phyloP scores from a whole-genome alignment of 352 stramenopile species.

The Phytophthora lateralis region DNA sequence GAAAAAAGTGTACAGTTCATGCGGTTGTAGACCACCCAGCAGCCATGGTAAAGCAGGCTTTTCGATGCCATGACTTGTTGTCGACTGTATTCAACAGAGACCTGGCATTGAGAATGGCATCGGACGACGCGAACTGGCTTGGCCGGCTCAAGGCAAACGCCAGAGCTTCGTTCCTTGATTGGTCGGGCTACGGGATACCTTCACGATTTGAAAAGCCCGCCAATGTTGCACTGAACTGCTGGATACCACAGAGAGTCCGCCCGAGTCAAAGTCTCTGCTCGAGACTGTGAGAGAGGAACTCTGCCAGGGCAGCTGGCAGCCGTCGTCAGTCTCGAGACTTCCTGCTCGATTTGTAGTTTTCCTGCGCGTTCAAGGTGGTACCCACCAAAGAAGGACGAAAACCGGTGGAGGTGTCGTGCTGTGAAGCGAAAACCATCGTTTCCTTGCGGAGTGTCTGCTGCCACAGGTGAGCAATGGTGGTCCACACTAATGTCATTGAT shows the following conservation, averaged over 20 bases:
- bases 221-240: constrained; percentile 14
- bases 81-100: constrained; percentile 16
- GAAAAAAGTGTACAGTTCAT: constrained; percentile 7
- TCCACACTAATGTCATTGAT: no score
- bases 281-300: constrained; percentile 20
- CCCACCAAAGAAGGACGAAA: constrained; percentile 28
- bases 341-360: constrained; percentile 25
- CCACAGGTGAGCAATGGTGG: no score
- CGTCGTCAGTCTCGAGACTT: constrained; percentile 28
- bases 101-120: constrained; percentile 11
- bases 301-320: constrained; percentile 20
- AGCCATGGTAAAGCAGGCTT: constrained; percentile 7
- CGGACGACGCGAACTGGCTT: constrained; percentile 34
- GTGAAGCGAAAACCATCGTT: not conserved
- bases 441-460: no score
- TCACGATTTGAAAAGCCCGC: constrained; percentile 21
- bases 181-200: constrained; percentile 18
- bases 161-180: constrained; percentile 19
- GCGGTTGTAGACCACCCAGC: constrained; percentile 3
- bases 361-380: constrained; percentile 9
- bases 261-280: constrained; percentile 22
- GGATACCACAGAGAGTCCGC: constrained; percentile 20
- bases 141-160: constrained; percentile 19
- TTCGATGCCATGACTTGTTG: constrained; percentile 14
- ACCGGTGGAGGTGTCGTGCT: constrained; percentile 2